Conservation (phyloP, 208 protist species). For the Acanthamoeba culbertsoni region DNA sequence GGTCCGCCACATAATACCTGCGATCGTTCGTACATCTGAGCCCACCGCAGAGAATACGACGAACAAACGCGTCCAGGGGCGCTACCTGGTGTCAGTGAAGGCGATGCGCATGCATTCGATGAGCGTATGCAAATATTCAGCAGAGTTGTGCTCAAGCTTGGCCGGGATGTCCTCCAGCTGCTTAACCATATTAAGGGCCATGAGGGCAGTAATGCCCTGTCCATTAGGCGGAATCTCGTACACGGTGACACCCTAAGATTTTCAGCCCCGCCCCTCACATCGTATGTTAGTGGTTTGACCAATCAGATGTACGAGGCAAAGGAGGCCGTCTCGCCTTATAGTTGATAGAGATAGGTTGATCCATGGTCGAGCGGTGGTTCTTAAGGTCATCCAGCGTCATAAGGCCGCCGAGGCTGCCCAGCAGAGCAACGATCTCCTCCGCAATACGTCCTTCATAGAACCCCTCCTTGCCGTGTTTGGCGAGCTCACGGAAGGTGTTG, state of each 20-base stretch:
- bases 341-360: conserved; percentile 60
- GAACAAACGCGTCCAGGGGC: not conserved
- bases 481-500: conserved; percentile 71
- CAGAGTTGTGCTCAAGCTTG: conserved; percentile 62
- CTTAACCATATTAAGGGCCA: conserved; percentile 80
- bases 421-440: conserved; percentile 75
- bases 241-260: conserved; percentile 54
- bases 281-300: not conserved
- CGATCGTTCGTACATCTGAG: not conserved
- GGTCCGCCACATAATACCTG: not conserved
- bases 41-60: not conserved
- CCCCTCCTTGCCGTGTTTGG: conserved; percentile 72
- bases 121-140: conserved; percentile 76
- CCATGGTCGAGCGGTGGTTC: conserved; percentile 65
- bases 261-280: not conserved
- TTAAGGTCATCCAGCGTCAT: conserved; percentile 74
- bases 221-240: conserved; percentile 84
- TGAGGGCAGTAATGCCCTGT: conserved; percentile 81
- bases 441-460: conserved; percentile 78
- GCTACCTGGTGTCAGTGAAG: conserved; percentile 75
- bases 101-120: conserved; percentile 82
- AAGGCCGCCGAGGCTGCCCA: conserved; percentile 61
- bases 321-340: conserved; percentile 37
- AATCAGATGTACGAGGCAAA: not conserved
- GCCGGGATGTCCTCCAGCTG: conserved; percentile 6